Evolutionary conservation across 179 eudicot genomes (phyloP).

Genomic region (Vitellaria paradoxa): DNA sequence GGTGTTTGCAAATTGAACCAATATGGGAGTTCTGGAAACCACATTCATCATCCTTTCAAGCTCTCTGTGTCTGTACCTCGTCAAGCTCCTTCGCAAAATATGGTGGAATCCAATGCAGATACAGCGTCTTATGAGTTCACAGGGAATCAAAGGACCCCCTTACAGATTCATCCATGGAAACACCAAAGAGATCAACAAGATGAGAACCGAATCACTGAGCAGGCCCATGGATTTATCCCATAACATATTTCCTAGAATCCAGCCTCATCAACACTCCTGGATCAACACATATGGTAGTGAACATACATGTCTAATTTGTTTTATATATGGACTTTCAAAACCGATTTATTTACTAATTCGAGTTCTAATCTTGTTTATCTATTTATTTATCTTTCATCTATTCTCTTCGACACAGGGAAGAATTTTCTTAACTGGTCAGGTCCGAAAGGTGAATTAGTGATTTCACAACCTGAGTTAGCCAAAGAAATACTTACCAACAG

Average conservation of each 20-base stretch:
- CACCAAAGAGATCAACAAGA: neutral
- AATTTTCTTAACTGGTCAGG: too few species aligned
- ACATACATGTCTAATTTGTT: too few species aligned
- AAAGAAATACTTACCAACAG: slow-evolving; percentile 11
- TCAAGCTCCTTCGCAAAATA: neutral
- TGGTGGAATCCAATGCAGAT: neutral
- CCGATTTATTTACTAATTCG: too few species aligned
- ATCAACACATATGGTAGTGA: slow-evolving; percentile 13
- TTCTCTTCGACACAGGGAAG: too few species aligned
- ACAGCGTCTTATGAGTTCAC: too few species aligned
- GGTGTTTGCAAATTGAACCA: too few species aligned
- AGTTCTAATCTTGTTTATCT: too few species aligned
- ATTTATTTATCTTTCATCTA: too few species aligned
- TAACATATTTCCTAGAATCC: neutral
- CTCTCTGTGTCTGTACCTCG: too few species aligned
- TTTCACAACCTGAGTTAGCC: neutral
- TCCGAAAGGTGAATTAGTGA: neutral
- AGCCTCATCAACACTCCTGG: slow-evolving; percentile 17
- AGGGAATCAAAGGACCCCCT: neutral
- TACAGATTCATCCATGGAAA: neutral
- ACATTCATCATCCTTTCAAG: too few species aligned
- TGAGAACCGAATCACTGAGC: neutral
- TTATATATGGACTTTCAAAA: too few species aligned
- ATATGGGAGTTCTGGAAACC: neutral
- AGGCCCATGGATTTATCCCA: neutral